These are phyloP conservation scores for Debaryomyces udenii DNA, from an alignment of 1,139 yeast genomes.

Conservation along the genomic window DNA sequence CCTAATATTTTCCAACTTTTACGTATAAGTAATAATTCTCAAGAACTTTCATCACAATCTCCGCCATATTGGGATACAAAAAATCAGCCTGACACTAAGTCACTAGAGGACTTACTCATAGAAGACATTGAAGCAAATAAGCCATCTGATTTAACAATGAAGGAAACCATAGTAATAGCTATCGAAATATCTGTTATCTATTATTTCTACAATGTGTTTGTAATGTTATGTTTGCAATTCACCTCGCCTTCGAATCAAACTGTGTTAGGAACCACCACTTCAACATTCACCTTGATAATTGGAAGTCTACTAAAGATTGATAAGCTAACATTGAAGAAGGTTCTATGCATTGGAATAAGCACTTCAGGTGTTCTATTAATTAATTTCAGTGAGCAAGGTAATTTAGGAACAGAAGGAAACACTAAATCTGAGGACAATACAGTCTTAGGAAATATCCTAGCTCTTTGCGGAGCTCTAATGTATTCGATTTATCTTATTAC, in stretches of 20 bases:
- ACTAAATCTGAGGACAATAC: slow-evolving; percentile 43
- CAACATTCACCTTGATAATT: slow-evolving; percentile 52
- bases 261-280: slow-evolving; percentile 53
- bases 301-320: slow-evolving; percentile 47
- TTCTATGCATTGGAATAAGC: slow-evolving; percentile 47
- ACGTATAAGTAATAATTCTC: background rate
- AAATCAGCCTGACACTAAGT: background rate
- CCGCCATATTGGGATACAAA: background rate
- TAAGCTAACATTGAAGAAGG: slow-evolving; percentile 42
- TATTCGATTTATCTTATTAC: slow-evolving; percentile 50
- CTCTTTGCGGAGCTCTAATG: slow-evolving; percentile 49
- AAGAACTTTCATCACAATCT: background rate
- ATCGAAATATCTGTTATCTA: slow-evolving; percentile 46
- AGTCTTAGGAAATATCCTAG: slow-evolving; percentile 47
- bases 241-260: slow-evolving; percentile 60
- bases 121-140: background rate
- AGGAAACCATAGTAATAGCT: slow-evolving; percentile 41
- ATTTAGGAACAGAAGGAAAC: slow-evolving; percentile 18
- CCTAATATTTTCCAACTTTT: slow-evolving; percentile 32
- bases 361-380: slow-evolving; percentile 52
- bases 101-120: slow-evolving; percentile 1
- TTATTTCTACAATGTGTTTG: slow-evolving; percentile 41
- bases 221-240: slow-evolving; percentile 45
- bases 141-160: slow-evolving; percentile 24
- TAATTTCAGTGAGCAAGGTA: slow-evolving; percentile 37